Base-by-base conservation (phyloP, 78 protist species). In the Dictyostelium firmibasis region DNA sequence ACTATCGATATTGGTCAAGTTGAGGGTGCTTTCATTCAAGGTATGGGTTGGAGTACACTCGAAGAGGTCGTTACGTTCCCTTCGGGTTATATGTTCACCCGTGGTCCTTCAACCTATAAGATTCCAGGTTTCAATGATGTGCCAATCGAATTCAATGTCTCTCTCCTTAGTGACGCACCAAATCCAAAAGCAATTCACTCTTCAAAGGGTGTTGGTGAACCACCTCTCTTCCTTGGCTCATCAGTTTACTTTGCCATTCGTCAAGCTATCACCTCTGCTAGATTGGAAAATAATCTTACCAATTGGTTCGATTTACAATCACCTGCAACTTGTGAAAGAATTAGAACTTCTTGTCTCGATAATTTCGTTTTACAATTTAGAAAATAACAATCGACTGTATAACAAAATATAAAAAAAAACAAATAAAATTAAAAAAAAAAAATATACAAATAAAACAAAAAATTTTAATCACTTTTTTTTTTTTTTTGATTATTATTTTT, bases 1-100 rank as follows among this genome's bases (percentile, higher is more conserved):
- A 75, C 97, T 9, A 91, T 98, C 81, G 99, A 98, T 94, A 50
- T 98, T 7, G 98, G 98, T 23, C 98, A 95, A 82, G 95, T 96
- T 9, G 99, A 98, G 62, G 99, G 99, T 43, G 99, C 98, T 25
- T 98, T 96, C 60, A 25, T 85, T 33, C 97, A 98, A 91, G 99
- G 99, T 75, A 36, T 95, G 33, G 99, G 99, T 1, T 88, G 76
- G 85, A 44, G 92, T 83, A 97, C 99, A 23, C 43, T 83, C 18
- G 99, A 99, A 89, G 99, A 98, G 84, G 18, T 97, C 62, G 92
- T 60, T 1, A 83, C 84, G 20, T 67, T 92, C 84, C 92, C 84
- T 50, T 31, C 76, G n/a, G 98, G 97, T 20, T 35, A 62, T 25
- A 6, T 84, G 20, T 93, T 81, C 41, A 98, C 98, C 16, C 75